phyloP scores from a whole-genome alignment of 2,329 filamentous ascomycete species.

The Tolypocladium guangdongense region DNA sequence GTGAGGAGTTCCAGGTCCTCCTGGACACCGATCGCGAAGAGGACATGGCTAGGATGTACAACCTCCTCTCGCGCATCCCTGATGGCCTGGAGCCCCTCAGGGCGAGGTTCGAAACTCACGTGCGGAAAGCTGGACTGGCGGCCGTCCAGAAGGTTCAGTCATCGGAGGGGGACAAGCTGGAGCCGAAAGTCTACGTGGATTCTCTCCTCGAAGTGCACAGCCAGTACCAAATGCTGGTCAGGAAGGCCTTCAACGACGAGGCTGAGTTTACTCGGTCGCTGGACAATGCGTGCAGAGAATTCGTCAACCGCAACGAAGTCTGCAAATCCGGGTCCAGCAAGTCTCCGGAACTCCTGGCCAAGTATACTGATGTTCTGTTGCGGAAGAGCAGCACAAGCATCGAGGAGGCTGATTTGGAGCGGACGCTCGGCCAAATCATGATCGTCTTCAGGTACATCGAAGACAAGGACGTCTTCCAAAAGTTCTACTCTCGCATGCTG shows the following conservation, averaged over 20 bases:
- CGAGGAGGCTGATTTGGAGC: conserved; percentile 88
- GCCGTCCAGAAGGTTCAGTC: conserved; percentile 86
- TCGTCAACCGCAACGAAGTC: conserved; percentile 94
- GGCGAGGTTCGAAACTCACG: conserved; percentile 81
- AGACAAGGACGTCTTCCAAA: conserved; percentile 99
- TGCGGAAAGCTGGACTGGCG: conserved; percentile 75
- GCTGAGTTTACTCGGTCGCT: conserved; percentile 93
- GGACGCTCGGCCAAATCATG: conserved; percentile 86
- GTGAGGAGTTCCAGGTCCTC: conserved; percentile 91
- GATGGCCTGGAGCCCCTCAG: conserved; percentile 86
- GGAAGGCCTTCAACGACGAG: conserved; percentile 86
- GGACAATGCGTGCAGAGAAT: conserved; percentile 94
- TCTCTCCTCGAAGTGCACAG: conserved; percentile 89
- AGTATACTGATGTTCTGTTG: conserved; percentile 85
- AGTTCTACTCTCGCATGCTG: conserved; percentile 96
- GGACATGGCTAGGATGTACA: conserved; percentile 95
- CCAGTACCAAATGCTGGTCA: conserved; percentile 84
- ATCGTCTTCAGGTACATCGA: conserved; percentile 99
- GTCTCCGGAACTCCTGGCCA: conserved; percentile 87
- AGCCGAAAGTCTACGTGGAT: conserved; percentile 95
- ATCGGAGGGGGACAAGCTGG: conserved; percentile 75
- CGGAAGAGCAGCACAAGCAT: conserved; percentile 89
- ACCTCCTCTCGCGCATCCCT: conserved; percentile 75
- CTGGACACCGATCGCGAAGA: conserved; percentile 91
- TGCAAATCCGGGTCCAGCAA: conserved; percentile 90